Evolutionary conservation across 1,139 yeast genomes (phyloP).

Genomic region (Suhomyces choctaworum): DNA sequence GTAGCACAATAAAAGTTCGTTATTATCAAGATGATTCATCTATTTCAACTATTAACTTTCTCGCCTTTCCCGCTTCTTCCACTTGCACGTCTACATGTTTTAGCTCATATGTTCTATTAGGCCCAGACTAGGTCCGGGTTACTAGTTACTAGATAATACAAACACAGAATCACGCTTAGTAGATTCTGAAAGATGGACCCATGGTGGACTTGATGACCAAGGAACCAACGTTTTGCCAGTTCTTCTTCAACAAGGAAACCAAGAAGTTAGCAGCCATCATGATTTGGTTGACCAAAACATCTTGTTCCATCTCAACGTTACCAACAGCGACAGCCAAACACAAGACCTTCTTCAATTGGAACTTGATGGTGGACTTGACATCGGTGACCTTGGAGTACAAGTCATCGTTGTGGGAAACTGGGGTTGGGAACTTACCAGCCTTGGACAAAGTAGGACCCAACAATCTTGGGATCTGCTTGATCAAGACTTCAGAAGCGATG

Average conservation of each 20-base stretch:
- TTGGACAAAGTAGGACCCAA: conserved; percentile 99
- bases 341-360: conserved; percentile 98
- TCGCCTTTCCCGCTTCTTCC: too few relatives aligned
- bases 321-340: conserved; percentile 96
- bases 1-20: too few relatives aligned
- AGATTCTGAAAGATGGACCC: conserved; percentile 99
- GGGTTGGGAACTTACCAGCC: conserved; percentile 99
- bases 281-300: conserved; percentile 94
- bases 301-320: conserved; percentile 98
- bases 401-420: conserved; percentile 99
- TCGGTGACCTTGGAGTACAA: conserved; percentile 94
- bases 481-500: conserved; percentile 98
- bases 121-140: too few relatives aligned
- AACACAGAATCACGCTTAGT: conserved; percentile 52
- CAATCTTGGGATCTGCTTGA: conserved; percentile 99
- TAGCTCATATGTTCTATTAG: too few relatives aligned
- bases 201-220: conserved; percentile 98
- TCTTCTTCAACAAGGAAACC: conserved; percentile 99
- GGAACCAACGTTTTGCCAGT: conserved; percentile 99
- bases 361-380: conserved; percentile 99
- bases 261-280: conserved; percentile 99
- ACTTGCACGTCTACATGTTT: too few relatives aligned
- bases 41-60: too few relatives aligned
- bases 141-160: too few relatives aligned
- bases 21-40: too few relatives aligned